Evolutionary conservation across 169 alveolate genomes (phyloP).

Genomic region (Eimeria falciformis): DNA sequence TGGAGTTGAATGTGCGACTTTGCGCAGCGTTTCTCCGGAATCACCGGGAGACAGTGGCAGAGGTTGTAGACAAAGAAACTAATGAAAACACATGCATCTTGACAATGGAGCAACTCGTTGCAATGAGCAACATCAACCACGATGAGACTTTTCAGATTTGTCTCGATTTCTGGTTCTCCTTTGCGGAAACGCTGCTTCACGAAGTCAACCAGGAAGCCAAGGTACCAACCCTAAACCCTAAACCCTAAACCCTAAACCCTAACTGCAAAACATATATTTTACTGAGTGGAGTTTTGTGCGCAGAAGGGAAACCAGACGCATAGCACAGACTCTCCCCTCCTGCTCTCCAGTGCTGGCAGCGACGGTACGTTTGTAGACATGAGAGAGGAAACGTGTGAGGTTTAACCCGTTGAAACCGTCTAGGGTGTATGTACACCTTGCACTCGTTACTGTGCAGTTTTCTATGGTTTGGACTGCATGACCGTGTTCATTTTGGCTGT

Average conservation of each 20-base stretch:
- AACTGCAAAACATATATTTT: neutral
- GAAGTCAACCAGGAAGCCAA: constrained; percentile 36
- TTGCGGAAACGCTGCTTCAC: constrained; percentile 85
- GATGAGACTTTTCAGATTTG: constrained; percentile 98
- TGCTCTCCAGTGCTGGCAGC: too few relatives aligned
- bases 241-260: constrained; percentile 25
- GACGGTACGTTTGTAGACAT: too few relatives aligned
- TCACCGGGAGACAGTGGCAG: constrained; percentile 66
- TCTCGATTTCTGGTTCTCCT: constrained; percentile 97
- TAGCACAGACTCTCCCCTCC: too few relatives aligned
- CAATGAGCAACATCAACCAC: constrained; percentile 83
- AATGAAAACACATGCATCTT: constrained; percentile 44
- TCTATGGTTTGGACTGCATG: too few relatives aligned
- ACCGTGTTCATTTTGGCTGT: too few relatives aligned
- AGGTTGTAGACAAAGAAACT: constrained; percentile 60
- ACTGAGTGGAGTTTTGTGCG: too few relatives aligned
- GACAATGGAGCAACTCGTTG: constrained; percentile 23
- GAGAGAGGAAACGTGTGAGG: too few relatives aligned
- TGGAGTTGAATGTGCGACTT: neutral
- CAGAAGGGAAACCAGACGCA: too few relatives aligned
- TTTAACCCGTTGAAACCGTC: too few relatives aligned
- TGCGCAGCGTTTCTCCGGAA: constrained; percentile 69
- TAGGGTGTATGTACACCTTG: too few relatives aligned
- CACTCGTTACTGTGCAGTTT: too few relatives aligned
- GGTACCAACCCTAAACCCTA: neutral